Conservation (phyloP, 768 basidiomycete species). For the Leccinum rimulosum region DNA sequence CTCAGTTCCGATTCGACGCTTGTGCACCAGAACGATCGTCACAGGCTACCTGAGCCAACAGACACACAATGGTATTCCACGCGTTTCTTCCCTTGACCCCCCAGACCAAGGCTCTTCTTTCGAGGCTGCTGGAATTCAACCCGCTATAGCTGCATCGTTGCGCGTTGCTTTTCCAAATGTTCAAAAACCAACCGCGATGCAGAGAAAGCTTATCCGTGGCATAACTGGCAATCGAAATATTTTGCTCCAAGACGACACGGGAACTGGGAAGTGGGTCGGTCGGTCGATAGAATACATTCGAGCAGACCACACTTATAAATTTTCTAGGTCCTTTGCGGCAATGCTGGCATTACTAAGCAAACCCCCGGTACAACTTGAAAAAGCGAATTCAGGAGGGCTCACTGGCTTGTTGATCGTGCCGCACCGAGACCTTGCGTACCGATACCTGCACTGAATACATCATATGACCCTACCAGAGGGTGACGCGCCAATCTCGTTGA, state of each 20-base stretch:
- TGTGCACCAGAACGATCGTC: constrained; percentile 19
- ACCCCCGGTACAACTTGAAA: constrained; percentile 19
- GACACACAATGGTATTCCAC: constrained; percentile 1
- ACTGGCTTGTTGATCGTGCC: constrained; percentile 67
- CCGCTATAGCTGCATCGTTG: constrained; percentile 47
- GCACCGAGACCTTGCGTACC: constrained; percentile 69
- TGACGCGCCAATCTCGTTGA: constrained; percentile 32
- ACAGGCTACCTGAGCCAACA: constrained; percentile 29
- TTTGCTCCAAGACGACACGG: constrained; percentile 67
- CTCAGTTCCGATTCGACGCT: constrained; percentile 13
- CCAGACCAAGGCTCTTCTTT: constrained; percentile 36
- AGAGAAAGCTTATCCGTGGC: constrained; percentile 60
- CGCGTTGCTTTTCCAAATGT: constrained; percentile 62
- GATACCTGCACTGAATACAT: constrained; percentile 64
- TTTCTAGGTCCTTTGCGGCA: constrained; percentile 65
- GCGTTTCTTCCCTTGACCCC: neutral
- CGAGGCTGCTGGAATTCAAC: constrained; percentile 51
- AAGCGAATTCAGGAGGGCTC: constrained; percentile 30
- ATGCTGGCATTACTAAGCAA: constrained; percentile 65
- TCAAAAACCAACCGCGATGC: constrained; percentile 53
- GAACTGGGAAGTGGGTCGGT: constrained; percentile 69
- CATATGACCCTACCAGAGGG: constrained; percentile 40
- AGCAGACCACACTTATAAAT: constrained; percentile 5
- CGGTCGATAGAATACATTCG: neutral
- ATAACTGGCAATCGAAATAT: constrained; percentile 57